Evolutionary conservation across 805 yeast genomes (phyloP), one percentile per base, ranked within the genome.

Genomic region (Candida gorgasii): DNA sequence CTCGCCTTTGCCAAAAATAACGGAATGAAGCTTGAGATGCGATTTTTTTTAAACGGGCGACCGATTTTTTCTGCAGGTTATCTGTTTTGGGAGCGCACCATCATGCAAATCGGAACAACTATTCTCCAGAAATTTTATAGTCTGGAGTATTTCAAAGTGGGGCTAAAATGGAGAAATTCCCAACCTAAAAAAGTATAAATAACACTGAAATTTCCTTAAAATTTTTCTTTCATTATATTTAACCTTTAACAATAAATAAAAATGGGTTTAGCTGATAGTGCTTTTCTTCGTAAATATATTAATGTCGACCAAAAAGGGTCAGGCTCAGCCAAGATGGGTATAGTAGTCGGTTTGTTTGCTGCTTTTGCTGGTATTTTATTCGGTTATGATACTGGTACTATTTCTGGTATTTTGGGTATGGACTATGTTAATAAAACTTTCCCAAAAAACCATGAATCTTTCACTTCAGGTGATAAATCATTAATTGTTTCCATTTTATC

Each of bases 361-460:
- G 93, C 95, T 11, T 75, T 86, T 18, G 96, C 96, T 17, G 96
- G 96, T 0, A 84, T 89, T 57, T 67, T 88, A 29, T 88, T 83
- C 57, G 96, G 96, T 1, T 89, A 86, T 57, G 96, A 89, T 59
- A 89, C 96, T 0, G 96, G 96, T 2, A 67, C 86, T 35, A 84
- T 88, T 40, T 87, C 87, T 56, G 87, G 86, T 45, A 65, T 89
- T 7, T 58, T 84, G 40, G 92, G 86, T 46, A 86, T 89, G 95
- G 52, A 65, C 7, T 86, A 77, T 56, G 89, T 88, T 31, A 68
- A 69, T 30, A 47, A 63, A 1, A 68, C 75, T 37, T 78, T 86
- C 50, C 79, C 92, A 1, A 53, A 69, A 0, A 68, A 76, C 49
- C 60, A 53, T 50, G 62, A 67, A n/a, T 57, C 59, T 37, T 86